Percentiles rank a stretch among this genome's conserved stretches.
These are phyloP conservation scores for Agaricus subrufescens DNA, from an alignment of 768 basidiomycete genomes.

Conservation along the genomic window DNA sequence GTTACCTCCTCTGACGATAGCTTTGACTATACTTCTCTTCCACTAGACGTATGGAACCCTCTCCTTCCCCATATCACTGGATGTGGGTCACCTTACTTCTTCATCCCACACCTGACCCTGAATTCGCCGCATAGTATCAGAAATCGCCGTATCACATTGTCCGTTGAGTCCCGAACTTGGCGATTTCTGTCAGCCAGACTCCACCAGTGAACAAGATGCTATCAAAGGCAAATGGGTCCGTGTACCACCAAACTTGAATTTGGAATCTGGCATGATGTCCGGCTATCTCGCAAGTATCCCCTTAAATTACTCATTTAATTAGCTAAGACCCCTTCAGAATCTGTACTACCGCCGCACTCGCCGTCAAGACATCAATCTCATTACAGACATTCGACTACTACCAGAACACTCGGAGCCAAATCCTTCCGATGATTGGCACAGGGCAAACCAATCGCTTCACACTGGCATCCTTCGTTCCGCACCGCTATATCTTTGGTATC, in stretches of 20 bases:
- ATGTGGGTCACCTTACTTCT: conserved; percentile 37
- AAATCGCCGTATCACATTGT: conserved; percentile 70
- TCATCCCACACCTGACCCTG: neutral
- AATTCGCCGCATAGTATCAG: conserved; percentile 55
- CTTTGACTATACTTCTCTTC: conserved; percentile 64
- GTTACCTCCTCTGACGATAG: conserved; percentile 35
- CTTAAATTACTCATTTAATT: neutral
- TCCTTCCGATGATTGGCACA: conserved; percentile 54
- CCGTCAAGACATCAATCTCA: conserved; percentile 73
- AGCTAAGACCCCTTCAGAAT: conserved; percentile 27
- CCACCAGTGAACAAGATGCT: conserved; percentile 69
- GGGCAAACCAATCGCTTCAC: conserved; percentile 55
- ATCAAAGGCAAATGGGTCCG: conserved; percentile 87
- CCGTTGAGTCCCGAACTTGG: conserved; percentile 53
- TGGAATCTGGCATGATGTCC: conserved; percentile 48
- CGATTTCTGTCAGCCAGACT: conserved; percentile 62
- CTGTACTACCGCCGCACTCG: conserved; percentile 86
- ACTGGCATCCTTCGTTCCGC: conserved; percentile 54
- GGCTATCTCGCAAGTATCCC: conserved; percentile 49
- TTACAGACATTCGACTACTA: conserved; percentile 69
- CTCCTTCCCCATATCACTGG: conserved; percentile 74
- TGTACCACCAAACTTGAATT: conserved; percentile 77
- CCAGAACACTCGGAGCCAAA: conserved; percentile 48
- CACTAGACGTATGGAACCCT: conserved; percentile 78
- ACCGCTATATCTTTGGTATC: conserved; percentile 78